Base-by-base conservation (phyloP, 352 stramenopile genomes). In the Globisporangium emineosum region DNA sequence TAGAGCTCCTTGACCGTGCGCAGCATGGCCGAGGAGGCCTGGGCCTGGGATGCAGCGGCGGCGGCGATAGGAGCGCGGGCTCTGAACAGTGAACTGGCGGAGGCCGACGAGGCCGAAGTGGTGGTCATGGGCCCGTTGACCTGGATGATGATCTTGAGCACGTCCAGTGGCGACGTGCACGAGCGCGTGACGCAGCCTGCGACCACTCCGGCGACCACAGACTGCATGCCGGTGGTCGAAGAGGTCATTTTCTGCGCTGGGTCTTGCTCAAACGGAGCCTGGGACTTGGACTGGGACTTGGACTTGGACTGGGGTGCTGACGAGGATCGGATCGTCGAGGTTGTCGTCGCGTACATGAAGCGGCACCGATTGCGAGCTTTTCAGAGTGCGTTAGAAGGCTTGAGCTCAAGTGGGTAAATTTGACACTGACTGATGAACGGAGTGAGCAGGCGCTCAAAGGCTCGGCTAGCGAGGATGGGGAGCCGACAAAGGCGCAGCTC, bases 121-220 rank as follows among this genome's bases (percentile, higher is more conserved):
- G 29, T 21, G 4, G 71, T 63, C 13, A 66, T 52, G 13, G 78
- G 69, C 21, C 76, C 75, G 64, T 89, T 88, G 12, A 93, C 83
- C 67, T 94, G 85, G 53, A 94, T 89, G 21, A 92, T 68, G 70
- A 94, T 92, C 75, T 92, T 92, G 61, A 94, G 78, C 73, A 92
- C 83, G 58, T 94, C 85, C 21, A 94, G 67, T 7, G 85, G 85
- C 25, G 85, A 92, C 57, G 85, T 94, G 75, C 77, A 90, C 4
- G 85, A 90, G 66, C 85, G 83, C 49, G 85, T 92, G 61, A 94
- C 81, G 69, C 83, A 92, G 51, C 85, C 85, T 17, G 85, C 83
- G 67, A 94, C 78, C 52, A 89, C 78, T 27, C 85, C 85, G 3
- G 85, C 85, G 23, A 90, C 70, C 56, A 94, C 68, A 1, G 81